Evolutionary conservation across 139 green algal species (phyloP), one percentile per base, ranked within the genome.

Genomic region (Nannochloris sp.): DNA sequence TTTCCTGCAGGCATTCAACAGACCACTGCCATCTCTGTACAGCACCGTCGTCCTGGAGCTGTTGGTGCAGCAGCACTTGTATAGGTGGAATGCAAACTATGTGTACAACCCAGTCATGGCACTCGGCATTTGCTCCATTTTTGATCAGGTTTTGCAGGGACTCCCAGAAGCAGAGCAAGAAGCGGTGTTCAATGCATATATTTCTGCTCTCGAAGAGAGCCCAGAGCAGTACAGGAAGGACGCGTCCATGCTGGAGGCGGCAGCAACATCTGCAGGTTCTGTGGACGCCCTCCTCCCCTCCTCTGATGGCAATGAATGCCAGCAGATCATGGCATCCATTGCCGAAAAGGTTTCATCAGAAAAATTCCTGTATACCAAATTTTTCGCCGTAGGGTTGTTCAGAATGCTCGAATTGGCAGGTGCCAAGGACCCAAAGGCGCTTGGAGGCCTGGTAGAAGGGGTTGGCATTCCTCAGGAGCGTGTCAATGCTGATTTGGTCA

Each of bases 331-430:
- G 62, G 84, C 78, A 4, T 19, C 7, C 4, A 75, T 94, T 55
- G 76, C 85, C 7, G 70, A 72, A 29, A 68, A 77, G 7, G 44
- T 58, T 4, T 72, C 69, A 43, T 29, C 55, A 23, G n/a, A 1
- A 14, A 81, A 80, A 19, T 89, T 92, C 48, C 64, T 78, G 4
- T 96, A 96, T 85, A 91, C 84, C 69, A 88, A 88, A 56, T 96
- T 96, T 69, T 92, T 96, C 43, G 89, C 87, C 21, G 88, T 96
- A 46, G 90, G 90, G 6, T 76, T 96, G 14, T 96, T 96, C 81
- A 75, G 89, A 29, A 66, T 92, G 48, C 67, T 94, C 57, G 88
- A 96, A 80, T 69, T 95, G 51, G 88, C 83, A 23, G 85, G 85
- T n/a, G 81, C n/a, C 48, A 93, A 92, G 75, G 86, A 93, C 75